Base-by-base conservation (phyloP, 1,284 basidiomycete genomes). In the Malassezia dermatis region DNA sequence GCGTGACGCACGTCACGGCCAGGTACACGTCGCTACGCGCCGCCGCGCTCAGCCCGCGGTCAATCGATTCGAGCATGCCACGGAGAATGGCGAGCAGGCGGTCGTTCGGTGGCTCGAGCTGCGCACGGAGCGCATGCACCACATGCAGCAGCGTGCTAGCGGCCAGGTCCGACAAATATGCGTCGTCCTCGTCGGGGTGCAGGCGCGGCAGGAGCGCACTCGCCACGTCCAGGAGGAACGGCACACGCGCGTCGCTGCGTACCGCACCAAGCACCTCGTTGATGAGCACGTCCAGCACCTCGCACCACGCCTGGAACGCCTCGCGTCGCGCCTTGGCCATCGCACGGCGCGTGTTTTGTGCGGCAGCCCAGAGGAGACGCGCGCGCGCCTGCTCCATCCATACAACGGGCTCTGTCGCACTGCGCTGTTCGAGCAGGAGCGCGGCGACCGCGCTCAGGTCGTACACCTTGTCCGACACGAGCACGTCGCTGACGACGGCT, bases 11-110 rank as follows among this genome's bases (percentile, higher is more conserved):
- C 19, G 34, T 32, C 32, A 48, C 31, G 26, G 17, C 21, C 24
- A 51, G 27, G 75, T 94, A 96, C n/a, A 96, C 78, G 73, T 96
- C 95, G 11, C 91, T 91, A n/a, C 91, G 84, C n/a, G 90, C 85
- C 46, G 86, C 78, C 65, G 90, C 88, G n/a, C 85, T 81, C 4
- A 84, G 85, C 53, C 85, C 86, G 51, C 82, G 84, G 57, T 86
- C 83, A 49, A 86, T 71, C 47, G 90, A 81, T 56, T 88, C 84
- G 53, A 94, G 71, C 24, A 90, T 78, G 59, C 80, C 83, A 30
- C 83, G 82, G n/a, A 95, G 79, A 31, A 90, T 82, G 1, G 81
- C 76, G 52, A 83, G 81, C 7, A 96, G 77, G 30, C 88, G 81
- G 67, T 95, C 91, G 0, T 61, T 51, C 13, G 66, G 66, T 2